Evolutionary conservation across 257 asterid species (phyloP).

Genomic region (Mentha longifolia): DNA sequence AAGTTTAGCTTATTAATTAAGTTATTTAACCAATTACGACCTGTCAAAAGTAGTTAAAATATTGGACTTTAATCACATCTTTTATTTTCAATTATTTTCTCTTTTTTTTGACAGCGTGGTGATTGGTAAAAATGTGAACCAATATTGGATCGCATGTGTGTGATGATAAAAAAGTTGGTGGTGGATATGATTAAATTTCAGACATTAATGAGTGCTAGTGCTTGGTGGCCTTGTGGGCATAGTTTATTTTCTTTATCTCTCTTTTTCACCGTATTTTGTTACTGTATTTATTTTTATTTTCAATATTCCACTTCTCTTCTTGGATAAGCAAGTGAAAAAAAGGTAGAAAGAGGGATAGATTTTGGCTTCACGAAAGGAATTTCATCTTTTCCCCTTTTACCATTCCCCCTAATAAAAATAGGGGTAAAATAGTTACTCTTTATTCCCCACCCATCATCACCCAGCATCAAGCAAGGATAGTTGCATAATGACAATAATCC

Average conservation of each 20-base stretch:
- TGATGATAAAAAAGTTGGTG: slow-evolving; percentile 40
- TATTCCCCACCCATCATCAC: no score
- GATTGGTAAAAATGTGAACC: slow-evolving; percentile 30
- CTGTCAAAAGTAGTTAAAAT: slow-evolving; percentile 28
- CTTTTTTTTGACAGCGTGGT: neutral
- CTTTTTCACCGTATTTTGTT: neutral
- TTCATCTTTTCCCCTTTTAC: neutral
- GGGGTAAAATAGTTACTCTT: neutral
- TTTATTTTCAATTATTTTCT: neutral
- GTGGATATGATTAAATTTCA: slow-evolving; percentile 30
- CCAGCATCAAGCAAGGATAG: no score
- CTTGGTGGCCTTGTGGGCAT: slow-evolving; percentile 29
- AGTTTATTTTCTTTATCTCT: slow-evolving; percentile 11
- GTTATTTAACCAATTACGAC: slow-evolving; percentile 24
- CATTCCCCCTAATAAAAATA: neutral
- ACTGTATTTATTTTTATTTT: neutral
- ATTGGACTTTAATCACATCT: slow-evolving; percentile 15
- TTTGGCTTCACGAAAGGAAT: slow-evolving; percentile 26
- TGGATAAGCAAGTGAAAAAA: slow-evolving; percentile 30
- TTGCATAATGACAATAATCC: no score
- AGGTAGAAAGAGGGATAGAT: neutral
- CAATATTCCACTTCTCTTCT: slow-evolving; percentile 32
- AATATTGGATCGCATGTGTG: slow-evolving; percentile 47
- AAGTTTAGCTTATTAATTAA: slow-evolving; percentile 31
- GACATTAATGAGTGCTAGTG: slow-evolving; percentile 33